These are phyloP conservation scores for Naegleria gruberi DNA, from an alignment of 208 protist species.

Conservation along the genomic window DNA sequence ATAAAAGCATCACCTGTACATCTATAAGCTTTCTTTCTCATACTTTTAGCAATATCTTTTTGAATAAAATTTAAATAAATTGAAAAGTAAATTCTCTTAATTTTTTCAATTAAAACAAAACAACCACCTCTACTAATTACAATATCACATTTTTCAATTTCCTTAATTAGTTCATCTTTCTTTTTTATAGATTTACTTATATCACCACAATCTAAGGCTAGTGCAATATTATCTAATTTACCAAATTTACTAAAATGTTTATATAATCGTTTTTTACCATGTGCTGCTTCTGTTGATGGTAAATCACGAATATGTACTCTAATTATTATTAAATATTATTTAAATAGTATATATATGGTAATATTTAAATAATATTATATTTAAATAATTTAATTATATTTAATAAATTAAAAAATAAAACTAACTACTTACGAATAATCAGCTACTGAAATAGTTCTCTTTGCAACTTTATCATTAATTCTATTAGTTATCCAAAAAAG, in stretches of 20 bases:
- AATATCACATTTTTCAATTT: not conserved
- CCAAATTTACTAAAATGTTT: not conserved
- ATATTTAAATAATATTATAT: no score
- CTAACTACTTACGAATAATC: not conserved
- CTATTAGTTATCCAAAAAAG: not conserved
- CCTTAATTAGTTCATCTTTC: not conserved
- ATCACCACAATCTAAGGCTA: constrained; percentile 4
- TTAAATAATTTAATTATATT: no score
- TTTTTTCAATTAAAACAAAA: not conserved
- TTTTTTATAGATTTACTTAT: not conserved
- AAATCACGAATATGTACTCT: not conserved
- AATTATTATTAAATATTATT: no score
- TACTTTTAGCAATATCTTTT: not conserved
- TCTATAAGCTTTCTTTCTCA: not conserved
- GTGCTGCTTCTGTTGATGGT: not conserved
- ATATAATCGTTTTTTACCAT: not conserved
- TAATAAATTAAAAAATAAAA: no score
- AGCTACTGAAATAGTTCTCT: not conserved
- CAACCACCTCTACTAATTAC: not conserved
- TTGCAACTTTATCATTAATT: not conserved
- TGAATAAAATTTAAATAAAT: not conserved
- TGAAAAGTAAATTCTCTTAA: not conserved
- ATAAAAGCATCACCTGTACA: constrained; percentile 15
- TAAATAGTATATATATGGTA: no score
- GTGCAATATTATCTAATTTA: not conserved